These are phyloP conservation scores for Diplodia sapinea DNA, from an alignment of 2,329 filamentous ascomycete species.

Conservation along the genomic window DNA sequence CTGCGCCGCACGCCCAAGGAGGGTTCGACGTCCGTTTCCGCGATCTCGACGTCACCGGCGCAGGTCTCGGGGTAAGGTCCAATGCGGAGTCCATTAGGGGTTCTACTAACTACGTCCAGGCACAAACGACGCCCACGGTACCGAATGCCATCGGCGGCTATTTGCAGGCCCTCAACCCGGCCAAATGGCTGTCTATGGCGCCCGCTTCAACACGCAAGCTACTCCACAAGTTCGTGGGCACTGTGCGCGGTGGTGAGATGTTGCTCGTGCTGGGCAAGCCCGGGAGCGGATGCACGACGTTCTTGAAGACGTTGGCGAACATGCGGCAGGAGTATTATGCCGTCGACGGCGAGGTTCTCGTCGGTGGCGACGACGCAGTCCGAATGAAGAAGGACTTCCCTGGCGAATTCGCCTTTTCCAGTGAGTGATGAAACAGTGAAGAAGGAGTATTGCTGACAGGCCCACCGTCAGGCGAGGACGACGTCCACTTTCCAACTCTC, in stretches of 20 bases:
- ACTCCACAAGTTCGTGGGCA: slow-evolving; percentile 53
- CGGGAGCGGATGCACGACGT: slow-evolving; percentile 66
- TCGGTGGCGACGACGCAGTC: neutral
- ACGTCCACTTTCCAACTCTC: neutral
- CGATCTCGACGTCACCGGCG: neutral
- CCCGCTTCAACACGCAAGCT: neutral
- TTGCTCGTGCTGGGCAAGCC: slow-evolving; percentile 55
- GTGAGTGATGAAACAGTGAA: neutral
- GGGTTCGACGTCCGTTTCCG: neutral
- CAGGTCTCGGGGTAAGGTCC: neutral
- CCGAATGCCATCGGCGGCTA: neutral
- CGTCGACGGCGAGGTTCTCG: neutral
- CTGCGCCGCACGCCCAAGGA: neutral
- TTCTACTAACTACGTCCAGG: neutral
- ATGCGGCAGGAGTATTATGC: slow-evolving; percentile 10
- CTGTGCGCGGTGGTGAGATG: slow-evolving; percentile 57
- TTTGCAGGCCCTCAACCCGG: neutral
- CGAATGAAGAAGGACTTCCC: neutral
- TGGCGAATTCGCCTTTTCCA: neutral
- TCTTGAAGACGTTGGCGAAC: slow-evolving; percentile 64
- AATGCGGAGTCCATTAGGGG: neutral
- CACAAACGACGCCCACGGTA: neutral
- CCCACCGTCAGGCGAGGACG: neutral
- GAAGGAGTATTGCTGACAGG: neutral
- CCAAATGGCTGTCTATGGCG: neutral